Conservation (phyloP, 257 asterid genomes). For the Nicotiana tomentosiformis region DNA sequence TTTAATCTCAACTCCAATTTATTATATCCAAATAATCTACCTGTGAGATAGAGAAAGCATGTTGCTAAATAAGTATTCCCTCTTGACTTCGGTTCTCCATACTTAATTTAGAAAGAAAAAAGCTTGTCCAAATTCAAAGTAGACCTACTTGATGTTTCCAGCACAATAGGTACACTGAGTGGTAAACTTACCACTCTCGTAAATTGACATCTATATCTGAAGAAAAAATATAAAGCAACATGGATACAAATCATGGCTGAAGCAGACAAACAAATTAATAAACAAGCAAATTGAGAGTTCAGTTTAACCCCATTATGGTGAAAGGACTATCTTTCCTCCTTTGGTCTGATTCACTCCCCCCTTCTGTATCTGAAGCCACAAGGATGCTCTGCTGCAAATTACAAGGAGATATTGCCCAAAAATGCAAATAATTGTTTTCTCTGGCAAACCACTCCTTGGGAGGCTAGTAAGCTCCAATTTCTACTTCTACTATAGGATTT, state of each 20-base stretch:
- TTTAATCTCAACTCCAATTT: not conserved
- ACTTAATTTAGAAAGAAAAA: not conserved
- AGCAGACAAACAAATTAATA: slow-evolving; percentile 1
- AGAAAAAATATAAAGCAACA: not conserved
- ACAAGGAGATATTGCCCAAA: not conserved
- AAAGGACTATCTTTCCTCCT: not conserved
- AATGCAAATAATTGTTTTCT: not conserved
- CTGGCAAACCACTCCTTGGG: not conserved
- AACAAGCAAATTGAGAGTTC: not conserved
- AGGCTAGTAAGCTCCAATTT: not conserved
- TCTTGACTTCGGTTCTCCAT: not conserved
- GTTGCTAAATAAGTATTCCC: not conserved
- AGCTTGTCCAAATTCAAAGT: not conserved
- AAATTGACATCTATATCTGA: not conserved
- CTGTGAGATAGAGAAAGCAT: not conserved
- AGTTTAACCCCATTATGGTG: not conserved
- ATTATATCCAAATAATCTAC: not conserved
- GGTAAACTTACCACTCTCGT: not conserved
- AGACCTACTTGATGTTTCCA: not conserved
- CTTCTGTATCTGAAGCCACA: not conserved
- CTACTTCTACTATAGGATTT: not conserved
- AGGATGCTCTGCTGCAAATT: not conserved
- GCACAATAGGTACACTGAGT: not conserved
- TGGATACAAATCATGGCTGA: not conserved
- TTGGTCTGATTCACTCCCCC: not conserved